Evolutionary conservation across 768 basidiomycete species (phyloP), one percentile per base, ranked within the genome.

Genomic region (Leucogyrophana mollusca): DNA sequence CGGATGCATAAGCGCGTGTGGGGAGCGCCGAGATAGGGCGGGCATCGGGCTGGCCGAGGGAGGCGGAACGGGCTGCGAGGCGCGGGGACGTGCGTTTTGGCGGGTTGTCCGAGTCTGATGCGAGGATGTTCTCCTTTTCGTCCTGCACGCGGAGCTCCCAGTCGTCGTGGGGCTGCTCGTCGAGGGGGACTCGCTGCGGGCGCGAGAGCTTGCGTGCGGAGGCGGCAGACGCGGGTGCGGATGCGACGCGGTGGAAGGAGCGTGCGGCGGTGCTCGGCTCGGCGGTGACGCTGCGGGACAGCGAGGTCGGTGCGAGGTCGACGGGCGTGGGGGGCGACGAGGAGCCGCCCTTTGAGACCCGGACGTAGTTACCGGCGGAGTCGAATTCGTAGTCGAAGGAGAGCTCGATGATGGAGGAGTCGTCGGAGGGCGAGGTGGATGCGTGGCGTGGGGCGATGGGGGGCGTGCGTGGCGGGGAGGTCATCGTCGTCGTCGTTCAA

Each of bases 221-320:
- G 48, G 62, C 64, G 34, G 46, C 14, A 2, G 66, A 50, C 9
- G 55, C 65, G 13, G 56, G 65, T n/a, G 45, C 52, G 18, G 21
- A 24, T 3, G 77, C 73, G 32, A 80, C 76, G 51, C 88, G 84
- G 51, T 81, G 77, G 56, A 90, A 83, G 5, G 79, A 78, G 40
- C 87, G 76, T 9, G 68, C 57, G 5, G 64, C 45, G 21, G 76
- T 69, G 7, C 71, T 60, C n/a, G 78, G 66, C 52, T 78, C 76
- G 23, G 79, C 74, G 56, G 79, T 84, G 58, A 88, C 85, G 33
- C 85, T 84, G 36, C 81, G 82, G 4, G 84, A 78, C 22, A 88
- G 72, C 0, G 84, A 78, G 16, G 59, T 45, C 80, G 74, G 40
- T 69, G 57, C n/a, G 63, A 63, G 47, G 0, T 73, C 71, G 8